Base-by-base conservation (phyloP, 148 eudicot genomes). In the Arbutus unedo region DNA sequence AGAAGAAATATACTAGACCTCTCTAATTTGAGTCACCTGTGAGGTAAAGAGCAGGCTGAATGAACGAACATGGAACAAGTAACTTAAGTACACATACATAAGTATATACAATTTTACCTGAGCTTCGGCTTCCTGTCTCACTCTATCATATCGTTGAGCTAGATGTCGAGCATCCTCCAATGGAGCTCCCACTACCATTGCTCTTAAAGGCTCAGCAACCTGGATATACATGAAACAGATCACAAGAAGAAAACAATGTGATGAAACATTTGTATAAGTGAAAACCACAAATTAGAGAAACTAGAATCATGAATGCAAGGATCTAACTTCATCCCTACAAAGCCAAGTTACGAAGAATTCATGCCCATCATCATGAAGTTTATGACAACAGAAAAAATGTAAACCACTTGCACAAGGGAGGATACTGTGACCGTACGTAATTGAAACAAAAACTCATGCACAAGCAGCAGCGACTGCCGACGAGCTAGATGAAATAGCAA, bases 91-190 rank as follows among this genome's bases (percentile, higher is more conserved):
- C 18, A 44, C 16, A 54, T 5, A 41, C 5, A 72, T 13, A n/a
- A 1, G 43, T 45, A 66, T 57, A 66, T 44, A 53, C 19, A 64
- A 84, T 45, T 23, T 85, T 84, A 95, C 98, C 98, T 95, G 98
- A 78, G 95, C 93, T 89, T 95, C 98, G 85, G 94, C 95, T 84
- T 95, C 98, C 84, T 95, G 98, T 81, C 97, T 92, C 90, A 91
- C 92, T 85, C 91, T 87, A 84, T 93, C 97, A 84, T 93, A 95
- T 79, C 93, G 90, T 84, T 95, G 98, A 76, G 98, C 97, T 86
- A 92, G 94, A 88, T 92, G 97, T 54, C 98, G 94, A 84, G 98
- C 98, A 85, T 95, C 98, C 85, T 95, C 98, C 87, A 95, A 85
- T 53, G 97, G 93, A 83, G 95, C 93, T 85, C 98, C 98, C 85